Conservation (phyloP, 1,284 basidiomycete species). For the Cryptococcus amylolentus region DNA sequence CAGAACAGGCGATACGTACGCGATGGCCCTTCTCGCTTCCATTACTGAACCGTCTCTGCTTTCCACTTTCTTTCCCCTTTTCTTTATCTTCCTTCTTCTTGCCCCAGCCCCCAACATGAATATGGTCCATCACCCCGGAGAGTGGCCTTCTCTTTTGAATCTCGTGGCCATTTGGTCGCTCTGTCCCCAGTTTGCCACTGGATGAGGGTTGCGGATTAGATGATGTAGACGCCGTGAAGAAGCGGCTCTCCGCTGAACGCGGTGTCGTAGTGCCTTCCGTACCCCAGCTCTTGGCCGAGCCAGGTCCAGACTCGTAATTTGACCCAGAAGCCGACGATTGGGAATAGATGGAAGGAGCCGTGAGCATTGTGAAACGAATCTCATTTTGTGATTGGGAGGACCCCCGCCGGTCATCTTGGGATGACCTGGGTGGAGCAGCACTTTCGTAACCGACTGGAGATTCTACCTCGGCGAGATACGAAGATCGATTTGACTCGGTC, state of each 20-base stretch:
- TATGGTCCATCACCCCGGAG: background rate
- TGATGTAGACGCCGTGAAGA: too few relatives aligned
- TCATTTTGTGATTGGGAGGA: constrained; percentile 1
- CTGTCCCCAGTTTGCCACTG: too few relatives aligned
- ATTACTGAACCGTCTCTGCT: too few relatives aligned
- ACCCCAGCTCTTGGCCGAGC: constrained; percentile 16
- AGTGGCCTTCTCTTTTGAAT: background rate
- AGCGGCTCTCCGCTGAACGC: constrained; percentile 1
- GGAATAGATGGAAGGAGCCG: constrained; percentile 26
- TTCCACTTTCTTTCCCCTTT: background rate
- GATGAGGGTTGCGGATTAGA: too few relatives aligned
- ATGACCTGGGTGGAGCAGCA: constrained; percentile 4
- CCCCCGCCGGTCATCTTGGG: background rate
- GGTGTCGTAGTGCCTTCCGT: constrained; percentile 5
- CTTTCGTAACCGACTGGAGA: background rate
- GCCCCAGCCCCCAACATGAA: constrained; percentile 19
- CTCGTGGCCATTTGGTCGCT: background rate
- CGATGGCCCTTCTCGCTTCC: too few relatives aligned
- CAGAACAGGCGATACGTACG: too few relatives aligned
- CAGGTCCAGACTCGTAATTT: constrained; percentile 9
- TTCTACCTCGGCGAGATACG: background rate
- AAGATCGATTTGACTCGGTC: background rate
- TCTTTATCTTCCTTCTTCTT: constrained; percentile 12
- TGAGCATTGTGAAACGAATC: constrained; percentile 23
- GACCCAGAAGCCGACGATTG: constrained; percentile 25